Evolutionary conservation across 2,329 filamentous ascomycete species (phyloP).

Genomic region (Phyllosticta paracitricarpa): DNA sequence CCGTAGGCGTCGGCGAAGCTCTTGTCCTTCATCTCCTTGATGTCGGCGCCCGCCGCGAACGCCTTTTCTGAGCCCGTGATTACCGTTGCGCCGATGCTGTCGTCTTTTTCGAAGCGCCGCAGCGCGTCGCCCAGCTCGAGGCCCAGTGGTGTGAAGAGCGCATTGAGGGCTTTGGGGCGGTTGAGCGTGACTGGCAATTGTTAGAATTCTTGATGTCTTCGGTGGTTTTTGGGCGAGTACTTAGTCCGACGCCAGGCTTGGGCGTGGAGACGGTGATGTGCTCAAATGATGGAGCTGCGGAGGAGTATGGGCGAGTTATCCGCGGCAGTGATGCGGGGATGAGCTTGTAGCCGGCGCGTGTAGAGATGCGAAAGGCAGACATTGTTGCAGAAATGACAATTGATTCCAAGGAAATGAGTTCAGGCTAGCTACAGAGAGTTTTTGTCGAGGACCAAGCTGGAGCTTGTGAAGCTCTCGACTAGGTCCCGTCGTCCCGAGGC

Average conservation of each 20-base stretch:
- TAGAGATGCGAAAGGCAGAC: constrained; percentile 48
- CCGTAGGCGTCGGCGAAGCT: constrained; percentile 84
- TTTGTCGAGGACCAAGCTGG: background rate
- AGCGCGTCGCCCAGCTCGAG: constrained; percentile 54
- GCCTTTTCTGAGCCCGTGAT: constrained; percentile 83
- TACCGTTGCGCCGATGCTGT: constrained; percentile 36
- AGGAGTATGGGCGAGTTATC: constrained; percentile 41
- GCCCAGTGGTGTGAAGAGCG: constrained; percentile 84
- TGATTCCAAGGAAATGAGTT: background rate
- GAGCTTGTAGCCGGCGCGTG: constrained; percentile 52
- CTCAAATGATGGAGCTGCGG: constrained; percentile 50
- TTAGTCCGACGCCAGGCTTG: constrained; percentile 79
- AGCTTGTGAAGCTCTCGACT: background rate
- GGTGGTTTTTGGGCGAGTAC: constrained; percentile 40
- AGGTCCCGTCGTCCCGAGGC: background rate
- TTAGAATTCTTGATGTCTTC: background rate
- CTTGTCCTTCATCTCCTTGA: constrained; percentile 96
- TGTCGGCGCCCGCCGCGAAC: constrained; percentile 81
- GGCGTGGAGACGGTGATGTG: constrained; percentile 74
- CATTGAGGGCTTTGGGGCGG: constrained; percentile 91
- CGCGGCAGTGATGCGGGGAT: constrained; percentile 48
- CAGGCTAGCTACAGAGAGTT: background rate
- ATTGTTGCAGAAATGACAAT: constrained; percentile 15
- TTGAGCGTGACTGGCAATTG: constrained; percentile 66
- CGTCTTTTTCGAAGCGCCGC: constrained; percentile 24